phyloP scores from a whole-genome alignment of 1,139 yeast genomes.

The Saccharomyces hybrid region DNA sequence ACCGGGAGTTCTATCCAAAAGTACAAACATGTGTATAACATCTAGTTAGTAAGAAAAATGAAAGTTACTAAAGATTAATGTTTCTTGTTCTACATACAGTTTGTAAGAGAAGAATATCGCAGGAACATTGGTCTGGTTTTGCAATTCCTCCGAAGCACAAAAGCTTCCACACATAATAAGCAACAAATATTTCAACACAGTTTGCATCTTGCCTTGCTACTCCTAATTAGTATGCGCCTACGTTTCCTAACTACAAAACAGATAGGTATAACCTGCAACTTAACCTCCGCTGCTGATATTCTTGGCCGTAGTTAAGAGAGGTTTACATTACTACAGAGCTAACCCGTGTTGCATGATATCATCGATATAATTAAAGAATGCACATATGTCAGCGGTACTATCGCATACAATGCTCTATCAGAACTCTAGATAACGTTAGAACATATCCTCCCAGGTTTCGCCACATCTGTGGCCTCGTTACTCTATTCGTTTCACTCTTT shows the following conservation, averaged over 20 bases:
- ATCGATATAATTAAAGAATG: neutral
- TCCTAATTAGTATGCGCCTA: neutral
- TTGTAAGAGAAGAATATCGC: slow-evolving; percentile 26
- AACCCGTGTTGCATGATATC: neutral
- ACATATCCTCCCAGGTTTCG: neutral
- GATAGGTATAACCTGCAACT: neutral
- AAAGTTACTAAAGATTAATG: neutral
- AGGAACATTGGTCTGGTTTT: slow-evolving; percentile 18
- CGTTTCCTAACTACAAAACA: neutral
- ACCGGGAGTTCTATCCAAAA: slow-evolving; percentile 18
- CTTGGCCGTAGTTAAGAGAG: neutral
- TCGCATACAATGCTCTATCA: neutral
- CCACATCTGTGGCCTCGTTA: neutral
- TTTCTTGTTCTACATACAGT: slow-evolving; percentile 14
- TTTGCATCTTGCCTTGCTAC: neutral
- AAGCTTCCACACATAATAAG: neutral
- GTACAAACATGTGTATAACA: neutral
- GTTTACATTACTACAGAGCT: neutral
- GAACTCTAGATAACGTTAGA: neutral
- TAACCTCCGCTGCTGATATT: neutral
- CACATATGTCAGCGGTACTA: neutral
- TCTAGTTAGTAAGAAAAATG: slow-evolving; percentile 3
- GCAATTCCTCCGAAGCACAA: slow-evolving; percentile 3
- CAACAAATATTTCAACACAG: neutral
- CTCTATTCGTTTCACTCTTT: neutral